Conservation (phyloP, 352 stramenopile genomes). For the Phytophthora colocasiae region DNA sequence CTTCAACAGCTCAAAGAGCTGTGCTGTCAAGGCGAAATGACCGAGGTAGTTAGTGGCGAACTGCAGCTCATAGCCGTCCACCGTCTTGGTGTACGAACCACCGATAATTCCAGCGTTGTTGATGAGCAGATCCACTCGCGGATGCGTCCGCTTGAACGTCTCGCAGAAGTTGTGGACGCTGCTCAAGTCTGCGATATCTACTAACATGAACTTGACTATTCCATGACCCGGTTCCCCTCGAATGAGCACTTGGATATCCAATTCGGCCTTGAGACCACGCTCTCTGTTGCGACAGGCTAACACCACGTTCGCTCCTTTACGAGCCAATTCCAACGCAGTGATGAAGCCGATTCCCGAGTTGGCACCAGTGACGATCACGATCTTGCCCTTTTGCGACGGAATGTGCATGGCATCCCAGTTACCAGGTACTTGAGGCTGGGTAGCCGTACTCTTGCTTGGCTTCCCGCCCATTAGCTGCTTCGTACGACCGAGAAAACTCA, state of each 20-base stretch:
- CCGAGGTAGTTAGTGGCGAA: slow-evolving; percentile 73
- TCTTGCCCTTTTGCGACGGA: slow-evolving; percentile 28
- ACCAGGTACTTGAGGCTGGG: slow-evolving; percentile 6
- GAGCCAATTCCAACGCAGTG: slow-evolving; percentile 43
- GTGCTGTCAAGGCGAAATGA: slow-evolving; percentile 58
- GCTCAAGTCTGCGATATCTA: slow-evolving; percentile 51
- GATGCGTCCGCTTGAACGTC: slow-evolving; percentile 33
- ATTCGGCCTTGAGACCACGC: slow-evolving; percentile 26
- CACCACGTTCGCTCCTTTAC: slow-evolving; percentile 43
- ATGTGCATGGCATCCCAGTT: slow-evolving; percentile 42
- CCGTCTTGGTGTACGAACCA: slow-evolving; percentile 36
- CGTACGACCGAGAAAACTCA: background rate
- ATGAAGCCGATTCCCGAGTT: slow-evolving; percentile 51
- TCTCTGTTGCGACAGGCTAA: slow-evolving; percentile 43
- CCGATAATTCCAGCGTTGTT: slow-evolving; percentile 72
- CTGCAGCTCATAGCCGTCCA: slow-evolving; percentile 54
- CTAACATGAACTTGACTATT: slow-evolving; percentile 51
- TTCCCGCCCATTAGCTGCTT: slow-evolving; percentile 7
- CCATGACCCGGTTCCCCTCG: slow-evolving; percentile 1
- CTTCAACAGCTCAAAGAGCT: slow-evolving; percentile 51
- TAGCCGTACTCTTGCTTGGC: slow-evolving; percentile 12
- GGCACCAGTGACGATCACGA: slow-evolving; percentile 49
- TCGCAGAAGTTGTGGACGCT: slow-evolving; percentile 54
- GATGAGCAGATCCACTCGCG: slow-evolving; percentile 59
- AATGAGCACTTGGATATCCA: slow-evolving; percentile 19